Evolutionary conservation across 768 basidiomycete species (phyloP), one percentile per base, ranked within the genome.

Genomic region (Leccinum pellstonianum): DNA sequence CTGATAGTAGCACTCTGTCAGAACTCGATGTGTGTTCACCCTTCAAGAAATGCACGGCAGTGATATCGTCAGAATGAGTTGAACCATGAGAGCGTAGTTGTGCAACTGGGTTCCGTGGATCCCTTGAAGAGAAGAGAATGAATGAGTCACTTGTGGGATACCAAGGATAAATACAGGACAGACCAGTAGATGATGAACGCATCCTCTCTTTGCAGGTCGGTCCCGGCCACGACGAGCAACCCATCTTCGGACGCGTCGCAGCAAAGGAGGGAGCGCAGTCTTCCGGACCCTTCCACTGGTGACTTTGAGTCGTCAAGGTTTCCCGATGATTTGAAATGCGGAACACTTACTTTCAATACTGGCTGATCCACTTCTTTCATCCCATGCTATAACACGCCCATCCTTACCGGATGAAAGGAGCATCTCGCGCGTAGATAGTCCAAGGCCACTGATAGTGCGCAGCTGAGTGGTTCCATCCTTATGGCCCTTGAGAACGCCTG

Each of bases 21-120:
- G 76, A 65, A 47, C 66, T 63, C 3, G 77, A 76, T 52, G 80
- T 76, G 14, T 53, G 48, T 37, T 51, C 62, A 27, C 43, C 52
- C 23, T 67, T 68, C 43, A 57, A 52, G 57, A 91, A 91, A 55
- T 83, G 81, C 0, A 96, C 73, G 5, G 84, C 79, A 0, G 95
- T 96, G 58, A 98, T 85, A 68, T 98, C 95, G 73, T 98, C 95
- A 3, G 94, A 95, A 68, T 98, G 95, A 0, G 93, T 93, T 3
- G 90, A 91, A 4, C 83, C 77, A 73, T 97, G 94, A n/a, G 77
- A 79, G 33, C 91, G 85, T 2, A 93, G 69, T 4, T 88, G 89
- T 1, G 82, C 79, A 2, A 77, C 79, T 10, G 93, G 85, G 56
- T 86, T 84, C n/a, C 95, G 84, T 19, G 88, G 88, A 71, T 98